Conservation (phyloP, 2,329 filamentous ascomycete species). For the Blastomyces gilchristii region DNA sequence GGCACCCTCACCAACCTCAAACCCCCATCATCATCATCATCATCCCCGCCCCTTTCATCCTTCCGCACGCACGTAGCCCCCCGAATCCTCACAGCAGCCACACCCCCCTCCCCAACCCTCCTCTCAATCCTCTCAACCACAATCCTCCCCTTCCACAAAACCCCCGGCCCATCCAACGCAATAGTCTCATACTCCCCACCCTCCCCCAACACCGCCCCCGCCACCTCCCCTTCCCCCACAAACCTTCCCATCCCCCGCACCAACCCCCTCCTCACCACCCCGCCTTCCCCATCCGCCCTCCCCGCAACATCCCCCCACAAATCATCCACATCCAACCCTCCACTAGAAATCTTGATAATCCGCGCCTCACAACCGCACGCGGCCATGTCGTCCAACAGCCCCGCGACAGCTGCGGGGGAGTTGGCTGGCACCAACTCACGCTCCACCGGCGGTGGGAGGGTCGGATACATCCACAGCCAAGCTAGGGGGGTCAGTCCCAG, state of each 20-base stretch:
- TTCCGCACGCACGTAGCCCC: conserved; percentile 47
- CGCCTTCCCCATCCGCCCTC: conserved; percentile 57
- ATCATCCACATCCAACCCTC: conserved; percentile 69
- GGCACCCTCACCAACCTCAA: conserved; percentile 42
- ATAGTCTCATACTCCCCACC: conserved; percentile 95
- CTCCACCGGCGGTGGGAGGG: conserved; percentile 47
- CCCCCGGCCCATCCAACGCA: conserved; percentile 65
- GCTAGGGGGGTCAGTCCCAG: conserved; percentile 74
- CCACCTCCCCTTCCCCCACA: conserved; percentile 43
- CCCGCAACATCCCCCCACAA: conserved; percentile 71
- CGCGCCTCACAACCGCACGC: conserved; percentile 69
- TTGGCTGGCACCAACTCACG: conserved; percentile 11
- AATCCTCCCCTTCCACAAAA: conserved; percentile 64
- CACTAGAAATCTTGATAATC: conserved; percentile 89
- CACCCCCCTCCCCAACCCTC: conserved; percentile 63
- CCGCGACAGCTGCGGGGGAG: conserved; percentile 20
- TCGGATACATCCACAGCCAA: conserved; percentile 85
- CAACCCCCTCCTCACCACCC: conserved; percentile 38
- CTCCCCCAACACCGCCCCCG: conserved; percentile 72
- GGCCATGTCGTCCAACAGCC: conserved; percentile 71
- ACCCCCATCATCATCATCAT: conserved; percentile 10
- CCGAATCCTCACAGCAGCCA: conserved; percentile 57
- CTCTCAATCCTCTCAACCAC: conserved; percentile 47
- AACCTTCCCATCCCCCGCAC: conserved; percentile 48
- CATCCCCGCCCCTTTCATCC: conserved; percentile 16